These are phyloP conservation scores for Apophysomyces elegans DNA, from an alignment of 371 early-diverging fungal species.

Conservation along the genomic window DNA sequence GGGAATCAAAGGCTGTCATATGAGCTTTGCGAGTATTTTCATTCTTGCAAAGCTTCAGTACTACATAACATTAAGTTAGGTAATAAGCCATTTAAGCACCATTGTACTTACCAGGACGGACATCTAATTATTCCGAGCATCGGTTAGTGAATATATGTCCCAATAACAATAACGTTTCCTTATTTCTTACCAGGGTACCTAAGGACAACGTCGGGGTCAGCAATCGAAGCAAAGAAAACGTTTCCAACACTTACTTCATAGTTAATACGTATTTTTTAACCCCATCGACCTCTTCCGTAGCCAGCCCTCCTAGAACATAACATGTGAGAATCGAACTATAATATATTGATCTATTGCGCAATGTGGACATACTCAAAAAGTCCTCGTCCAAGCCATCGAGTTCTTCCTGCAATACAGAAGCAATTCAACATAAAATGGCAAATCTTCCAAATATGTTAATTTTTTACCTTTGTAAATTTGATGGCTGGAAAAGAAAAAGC, in stretches of 20 bases:
- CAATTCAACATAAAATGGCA: neutral
- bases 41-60: conserved; percentile 62
- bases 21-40: conserved; percentile 65
- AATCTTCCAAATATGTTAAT: neutral
- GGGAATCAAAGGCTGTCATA: conserved; percentile 54
- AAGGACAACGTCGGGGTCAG: neutral
- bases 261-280: conserved; percentile 69
- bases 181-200: conserved; percentile 48
- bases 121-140: conserved; percentile 29
- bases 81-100: neutral
- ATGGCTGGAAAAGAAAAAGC: conserved; percentile 29
- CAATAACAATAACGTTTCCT: neutral
- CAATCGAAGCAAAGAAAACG: neutral
- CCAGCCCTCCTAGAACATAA: conserved; percentile 39
- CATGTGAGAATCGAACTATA: neutral
- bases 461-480: conserved; percentile 47
- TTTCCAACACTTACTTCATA: conserved; percentile 64
- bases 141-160: neutral
- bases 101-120: conserved; percentile 44
- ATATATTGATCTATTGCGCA: neutral
- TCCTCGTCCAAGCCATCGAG: conserved; percentile 78
- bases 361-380: conserved; percentile 58
- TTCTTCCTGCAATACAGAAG: conserved; percentile 60
- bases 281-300: conserved; percentile 63
- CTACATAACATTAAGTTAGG: conserved; percentile 10